Evolutionary conservation across 2,329 filamentous ascomycete genomes (phyloP), one percentile per base, ranked within the genome.

Genomic region (Tolypocladium amazonense): DNA sequence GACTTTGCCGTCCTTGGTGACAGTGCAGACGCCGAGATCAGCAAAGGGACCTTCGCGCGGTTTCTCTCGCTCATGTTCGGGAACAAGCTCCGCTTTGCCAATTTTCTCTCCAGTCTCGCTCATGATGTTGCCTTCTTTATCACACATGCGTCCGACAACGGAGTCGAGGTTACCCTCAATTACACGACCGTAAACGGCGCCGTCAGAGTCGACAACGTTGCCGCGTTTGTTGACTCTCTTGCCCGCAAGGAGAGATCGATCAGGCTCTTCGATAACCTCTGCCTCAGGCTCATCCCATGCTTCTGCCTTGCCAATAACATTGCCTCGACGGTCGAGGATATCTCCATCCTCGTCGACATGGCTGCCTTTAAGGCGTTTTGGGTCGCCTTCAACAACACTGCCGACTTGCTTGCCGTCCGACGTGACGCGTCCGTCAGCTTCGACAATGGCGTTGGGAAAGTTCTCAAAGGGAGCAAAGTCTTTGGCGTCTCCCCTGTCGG

Each of bases 221-320:
- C 88, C 87, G 3, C 82, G 81, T 75, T 89, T 89, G 75, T 89
- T 88, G 64, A 90, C 85, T 47, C 84, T 80, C 73, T 89, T 88
- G 60, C 87, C 87, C 25, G 87, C 86, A 6, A 88, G 78, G 52
- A 81, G 76, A 9, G 86, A 88, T 62, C 81, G 82, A 66, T 86
- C 83, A 3, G 80, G 80, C 0, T 81, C 77, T 61, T 81, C 79
- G 69, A 85, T 81, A 11, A 79, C 72, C 59, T 79, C 77, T 0
- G 65, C 62, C 45, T 75, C 73, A 9, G 72, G 72, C 47, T 78
- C 76, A 63, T 90, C 85, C 77, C 84, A 89, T 59, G 86, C 83
- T 69, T 90, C 86, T 3, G 85, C 86, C 62, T 80, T 83, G 37
- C 87, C 87, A 45, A 89, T 77, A 15, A 79, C 77, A 67, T 89